These are phyloP conservation scores for Withania somnifera DNA, from an alignment of 305 asterid genomes.

Conservation along the genomic window DNA sequence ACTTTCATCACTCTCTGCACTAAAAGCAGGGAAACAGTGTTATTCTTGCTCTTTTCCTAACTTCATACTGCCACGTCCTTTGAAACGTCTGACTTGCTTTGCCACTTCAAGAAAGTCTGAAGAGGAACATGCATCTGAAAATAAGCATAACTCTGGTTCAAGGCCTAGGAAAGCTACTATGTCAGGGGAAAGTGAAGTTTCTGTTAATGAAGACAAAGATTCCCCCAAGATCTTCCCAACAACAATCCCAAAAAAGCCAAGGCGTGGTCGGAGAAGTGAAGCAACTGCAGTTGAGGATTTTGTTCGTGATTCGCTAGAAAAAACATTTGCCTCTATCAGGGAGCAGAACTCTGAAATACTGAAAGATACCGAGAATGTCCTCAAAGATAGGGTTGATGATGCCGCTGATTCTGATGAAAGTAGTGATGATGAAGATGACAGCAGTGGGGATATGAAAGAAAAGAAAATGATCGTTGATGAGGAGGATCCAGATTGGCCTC, in stretches of 20 bases:
- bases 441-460: constrained; percentile 7
- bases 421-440: constrained; percentile 29
- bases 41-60: constrained; percentile 14
- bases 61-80: constrained; percentile 7
- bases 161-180: constrained; percentile 23
- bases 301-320: constrained; percentile 45
- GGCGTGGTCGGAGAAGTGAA: constrained; percentile 85
- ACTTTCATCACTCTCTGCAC: constrained; percentile 2
- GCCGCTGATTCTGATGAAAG: constrained; percentile 18
- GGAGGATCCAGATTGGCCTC: constrained; percentile 89
- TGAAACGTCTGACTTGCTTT: constrained; percentile 24
- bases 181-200: constrained; percentile 14
- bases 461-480: constrained; percentile 59
- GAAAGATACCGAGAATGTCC: constrained; percentile 37
- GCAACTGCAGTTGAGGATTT: constrained; percentile 92
- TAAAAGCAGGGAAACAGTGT: not conserved
- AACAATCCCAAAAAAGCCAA: constrained; percentile 58
- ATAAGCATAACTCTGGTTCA: constrained; percentile 13
- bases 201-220: constrained; percentile 21
- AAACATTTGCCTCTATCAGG: constrained; percentile 55
- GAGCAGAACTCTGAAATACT: constrained; percentile 53
- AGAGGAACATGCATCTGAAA: constrained; percentile 14
- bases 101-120: constrained; percentile 27
- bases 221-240: constrained; percentile 29
- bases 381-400: constrained; percentile 44